Percentiles rank a stretch among this genome's conserved stretches.
Evolutionary conservation across 2,329 filamentous ascomycete genomes (phyloP).

Genomic region (Ambrosiella cleistominuta): DNA sequence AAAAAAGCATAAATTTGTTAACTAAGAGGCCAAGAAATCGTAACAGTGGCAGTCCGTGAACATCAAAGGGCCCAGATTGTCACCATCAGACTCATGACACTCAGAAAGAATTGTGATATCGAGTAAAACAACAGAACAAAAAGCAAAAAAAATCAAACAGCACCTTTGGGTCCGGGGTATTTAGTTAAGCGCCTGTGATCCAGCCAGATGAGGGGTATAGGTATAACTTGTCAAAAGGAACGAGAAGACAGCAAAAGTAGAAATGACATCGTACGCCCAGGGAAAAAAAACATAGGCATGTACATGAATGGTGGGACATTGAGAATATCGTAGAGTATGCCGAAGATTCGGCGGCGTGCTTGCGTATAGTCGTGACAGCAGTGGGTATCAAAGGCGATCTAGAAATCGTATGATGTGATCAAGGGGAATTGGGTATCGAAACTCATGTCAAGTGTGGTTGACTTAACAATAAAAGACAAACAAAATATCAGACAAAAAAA

Average conservation of each 20-base stretch:
- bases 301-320: neutral
- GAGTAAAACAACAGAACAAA: neutral
- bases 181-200: constrained; percentile 13
- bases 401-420: neutral
- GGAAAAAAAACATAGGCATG: neutral
- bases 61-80: too few species aligned
- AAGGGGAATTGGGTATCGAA: constrained; percentile 13
- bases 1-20: neutral
- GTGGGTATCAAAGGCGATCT: neutral
- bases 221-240: constrained; percentile 13
- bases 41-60: too few species aligned
- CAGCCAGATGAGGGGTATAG: constrained; percentile 12
- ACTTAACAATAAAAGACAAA: too few species aligned
- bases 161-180: constrained; percentile 12
- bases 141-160: constrained; percentile 2
- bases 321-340: neutral
- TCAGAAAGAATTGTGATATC: neutral
- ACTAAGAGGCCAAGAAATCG: too few species aligned
- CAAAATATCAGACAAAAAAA: too few species aligned
- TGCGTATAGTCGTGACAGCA: neutral
- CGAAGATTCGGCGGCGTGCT: neutral
- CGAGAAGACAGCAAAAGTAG: constrained; percentile 8
- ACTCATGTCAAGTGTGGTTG: constrained; percentile 21
- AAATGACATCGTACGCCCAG: constrained; percentile 2
- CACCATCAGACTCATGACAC: neutral